Evolutionary conservation across 441 rosid species (phyloP), one percentile per base, ranked within the genome.

Genomic region (Aleurites moluccanus): DNA sequence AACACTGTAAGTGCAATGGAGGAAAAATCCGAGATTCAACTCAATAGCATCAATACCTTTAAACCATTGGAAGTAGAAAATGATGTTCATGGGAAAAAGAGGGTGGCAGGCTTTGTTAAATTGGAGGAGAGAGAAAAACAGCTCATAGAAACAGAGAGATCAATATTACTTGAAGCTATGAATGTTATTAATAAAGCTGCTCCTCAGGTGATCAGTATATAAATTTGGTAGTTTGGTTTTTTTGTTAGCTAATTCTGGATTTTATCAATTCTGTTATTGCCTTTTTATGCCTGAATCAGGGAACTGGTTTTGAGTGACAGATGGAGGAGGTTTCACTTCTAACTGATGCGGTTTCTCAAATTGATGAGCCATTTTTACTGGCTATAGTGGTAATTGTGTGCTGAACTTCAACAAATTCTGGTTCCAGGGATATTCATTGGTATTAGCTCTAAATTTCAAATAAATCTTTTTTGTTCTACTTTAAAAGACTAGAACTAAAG

Each of bases 361-460:
- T 96, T 77, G 96, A 96, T 85, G 97, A 92, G 88, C 98, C 99
- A 45, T 91, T 93, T 89, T 87, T 90, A 53, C 90, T 92, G 95
- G 98, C 87, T 77, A 93, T 96, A 90, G 98, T 92, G 97, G 98
- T 96, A 96, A 93, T 90, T 88, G 94, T 86, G 97, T 88, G 95
- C 97, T 92, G 95, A 96, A 89, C 92, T 89, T 86, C 99, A 80
- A 88, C 92, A 87, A 91, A 89, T 88, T 96, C 92, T 93, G 97
- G 95, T 91, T 89, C 95, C 93, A 83, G 89, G 97, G 85, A 89
- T 89, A 85, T 96, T 78, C 87, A 83, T 90, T 86, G 97, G 92
- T 93, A 93, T 92, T 90, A 88, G 94, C 98, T 89, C 97, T 87
- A 73, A 83, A 87, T 90, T 92, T 86, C 88, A 81, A 82, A 78